Conservation (phyloP, 176 grass and related monocot genomes). For the Phoenix dactylifera region DNA sequence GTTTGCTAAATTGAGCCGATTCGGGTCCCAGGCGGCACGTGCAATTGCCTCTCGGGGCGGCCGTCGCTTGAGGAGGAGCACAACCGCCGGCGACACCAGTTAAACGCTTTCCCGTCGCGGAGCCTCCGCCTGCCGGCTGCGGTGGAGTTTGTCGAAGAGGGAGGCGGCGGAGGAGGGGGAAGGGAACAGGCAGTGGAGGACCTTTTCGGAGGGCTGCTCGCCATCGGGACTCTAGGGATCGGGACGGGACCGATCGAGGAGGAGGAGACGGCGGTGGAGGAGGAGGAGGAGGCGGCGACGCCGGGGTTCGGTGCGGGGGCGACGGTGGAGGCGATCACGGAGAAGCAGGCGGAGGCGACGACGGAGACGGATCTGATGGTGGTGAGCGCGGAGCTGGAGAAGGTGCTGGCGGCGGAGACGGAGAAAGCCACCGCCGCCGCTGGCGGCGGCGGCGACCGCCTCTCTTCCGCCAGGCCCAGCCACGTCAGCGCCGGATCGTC, state of each 20-base stretch:
- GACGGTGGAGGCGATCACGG: constrained; percentile 52
- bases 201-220: constrained; percentile 24
- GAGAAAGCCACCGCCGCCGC: constrained; percentile 18
- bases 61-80: constrained; percentile 30
- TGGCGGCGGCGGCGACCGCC: constrained; percentile 2
- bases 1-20: not conserved
- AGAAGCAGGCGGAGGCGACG: constrained; percentile 61
- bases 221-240: constrained; percentile 31
- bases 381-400: constrained; percentile 80
- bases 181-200: not conserved
- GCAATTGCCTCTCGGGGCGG: constrained; percentile 45
- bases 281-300: not conserved
- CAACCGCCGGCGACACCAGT: constrained; percentile 19
- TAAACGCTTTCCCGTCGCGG: not conserved
- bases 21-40: constrained; percentile 37
- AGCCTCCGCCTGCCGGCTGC: constrained; percentile 20
- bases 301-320: not conserved
- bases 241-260: not conserved
- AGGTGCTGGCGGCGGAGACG: constrained; percentile 51
- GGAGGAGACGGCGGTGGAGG: not conserved
- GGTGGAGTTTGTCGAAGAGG: not conserved
- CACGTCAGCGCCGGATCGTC: constrained; percentile 27
- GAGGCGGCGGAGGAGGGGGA: not conserved
- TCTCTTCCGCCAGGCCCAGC: constrained; percentile 69
- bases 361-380: constrained; percentile 81